phyloP scores from a whole-genome alignment of 805 yeast species.

The Suhomyces prunicola region DNA sequence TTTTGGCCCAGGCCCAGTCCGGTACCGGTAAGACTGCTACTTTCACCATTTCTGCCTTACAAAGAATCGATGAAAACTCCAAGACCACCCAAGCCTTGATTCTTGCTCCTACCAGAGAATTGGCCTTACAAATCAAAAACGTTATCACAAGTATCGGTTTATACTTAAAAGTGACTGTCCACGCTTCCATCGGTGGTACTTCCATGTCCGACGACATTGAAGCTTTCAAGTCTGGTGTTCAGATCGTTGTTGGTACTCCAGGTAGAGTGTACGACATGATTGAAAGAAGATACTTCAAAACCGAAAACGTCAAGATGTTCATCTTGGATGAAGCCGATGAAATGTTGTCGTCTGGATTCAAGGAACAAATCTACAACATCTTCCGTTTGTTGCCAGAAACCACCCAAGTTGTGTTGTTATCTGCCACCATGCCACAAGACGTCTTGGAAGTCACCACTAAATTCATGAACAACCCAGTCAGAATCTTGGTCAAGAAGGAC shows the following conservation, averaged over 20 bases:
- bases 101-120: constrained; percentile 93
- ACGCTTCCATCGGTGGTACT: constrained; percentile 94
- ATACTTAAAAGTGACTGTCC: constrained; percentile 80
- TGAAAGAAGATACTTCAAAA: constrained; percentile 70
- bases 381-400: constrained; percentile 83
- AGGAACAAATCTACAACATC: constrained; percentile 92
- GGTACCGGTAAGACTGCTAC: constrained; percentile 99
- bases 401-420: constrained; percentile 90
- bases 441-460: constrained; percentile 87
- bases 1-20: constrained; percentile 97
- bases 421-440: constrained; percentile 93
- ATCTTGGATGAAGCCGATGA: constrained; percentile 98
- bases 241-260: constrained; percentile 95
- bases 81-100: constrained; percentile 86
- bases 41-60: constrained; percentile 89
- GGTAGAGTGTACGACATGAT: constrained; percentile 93
- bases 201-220: constrained; percentile 77
- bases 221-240: constrained; percentile 74
- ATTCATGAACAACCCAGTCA: constrained; percentile 93
- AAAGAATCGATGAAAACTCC: constrained; percentile 70
- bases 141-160: constrained; percentile 85
- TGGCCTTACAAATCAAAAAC: constrained; percentile 88
- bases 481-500: constrained; percentile 91
- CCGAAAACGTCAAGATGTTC: constrained; percentile 81
- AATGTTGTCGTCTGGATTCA: constrained; percentile 88